These are phyloP conservation scores for Batkoa obscura DNA, from an alignment of 371 early-diverging fungal species.

Conservation along the genomic window DNA sequence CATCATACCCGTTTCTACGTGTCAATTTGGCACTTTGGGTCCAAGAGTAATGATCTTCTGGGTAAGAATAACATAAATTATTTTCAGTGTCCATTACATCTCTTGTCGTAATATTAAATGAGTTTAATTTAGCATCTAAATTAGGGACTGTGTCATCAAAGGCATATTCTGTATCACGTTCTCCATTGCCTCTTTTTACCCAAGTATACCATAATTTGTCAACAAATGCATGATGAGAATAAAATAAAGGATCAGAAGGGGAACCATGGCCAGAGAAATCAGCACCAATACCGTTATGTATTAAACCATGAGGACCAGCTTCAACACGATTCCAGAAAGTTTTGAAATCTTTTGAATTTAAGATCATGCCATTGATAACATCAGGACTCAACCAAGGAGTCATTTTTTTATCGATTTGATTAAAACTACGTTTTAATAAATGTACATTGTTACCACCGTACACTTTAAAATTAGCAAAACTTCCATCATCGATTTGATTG, in stretches of 20 bases:
- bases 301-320: not conserved
- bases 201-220: conserved; percentile 6
- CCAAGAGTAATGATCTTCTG: not conserved
- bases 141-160: not conserved
- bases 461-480: not conserved
- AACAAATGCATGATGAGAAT: conserved; percentile 7
- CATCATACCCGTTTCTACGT: not conserved
- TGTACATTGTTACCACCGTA: not conserved
- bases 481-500: not conserved
- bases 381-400: not conserved
- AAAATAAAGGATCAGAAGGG: conserved; percentile 6
- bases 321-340: not conserved
- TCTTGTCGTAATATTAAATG: not conserved
- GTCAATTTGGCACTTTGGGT: too few species aligned
- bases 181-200: not conserved
- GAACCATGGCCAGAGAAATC: conserved; percentile 5
- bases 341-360: not conserved
- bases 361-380: not conserved
- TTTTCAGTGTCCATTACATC: not conserved
- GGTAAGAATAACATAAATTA: not conserved
- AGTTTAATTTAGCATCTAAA: not conserved
- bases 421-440: not conserved
- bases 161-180: not conserved
- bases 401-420: not conserved
- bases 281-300: conserved; percentile 2